phyloP scores from a whole-genome alignment of 257 asterid genomes.

The Nemophila menziesii region DNA sequence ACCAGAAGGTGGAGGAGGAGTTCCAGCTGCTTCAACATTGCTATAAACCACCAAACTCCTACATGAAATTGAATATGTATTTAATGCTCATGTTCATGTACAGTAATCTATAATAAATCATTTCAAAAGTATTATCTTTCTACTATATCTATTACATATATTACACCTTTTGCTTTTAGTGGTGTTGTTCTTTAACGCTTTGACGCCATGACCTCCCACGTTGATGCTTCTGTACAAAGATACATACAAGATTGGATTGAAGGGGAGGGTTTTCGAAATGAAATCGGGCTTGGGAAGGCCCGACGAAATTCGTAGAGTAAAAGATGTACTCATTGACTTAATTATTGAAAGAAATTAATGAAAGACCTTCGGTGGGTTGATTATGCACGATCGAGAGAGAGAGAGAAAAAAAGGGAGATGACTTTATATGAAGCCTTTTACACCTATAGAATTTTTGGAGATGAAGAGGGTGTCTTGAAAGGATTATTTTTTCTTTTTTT shows the following conservation, averaged over 20 bases:
- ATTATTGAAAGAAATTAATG: too few species aligned
- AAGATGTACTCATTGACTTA: background rate
- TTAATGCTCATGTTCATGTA: too few species aligned
- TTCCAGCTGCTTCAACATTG: slow-evolving; percentile 1
- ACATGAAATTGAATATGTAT: too few species aligned
- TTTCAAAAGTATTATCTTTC: too few species aligned
- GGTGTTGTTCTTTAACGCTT: background rate
- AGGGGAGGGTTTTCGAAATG: background rate
- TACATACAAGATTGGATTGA: background rate
- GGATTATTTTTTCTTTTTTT: too few species aligned
- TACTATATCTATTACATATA: background rate
- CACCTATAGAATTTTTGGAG: background rate
- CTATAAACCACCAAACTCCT: slow-evolving; percentile 3
- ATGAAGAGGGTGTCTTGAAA: background rate
- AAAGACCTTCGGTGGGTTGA: too few species aligned
- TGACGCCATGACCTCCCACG: slow-evolving; percentile 1
- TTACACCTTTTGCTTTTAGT: background rate
- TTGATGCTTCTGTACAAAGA: background rate
- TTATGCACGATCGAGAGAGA: background rate
- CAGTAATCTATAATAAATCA: too few species aligned
- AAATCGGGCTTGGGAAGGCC: background rate
- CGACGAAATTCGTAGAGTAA: background rate
- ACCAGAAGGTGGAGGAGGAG: slow-evolving; percentile 1
- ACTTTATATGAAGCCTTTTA: background rate
- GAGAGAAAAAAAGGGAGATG: background rate